A percentile compares a stretch with the other conserved stretches of the same genome.
These are phyloP conservation scores for Arthonia radiata DNA, from an alignment of 495 filamentous ascomycete species.

Conservation along the genomic window DNA sequence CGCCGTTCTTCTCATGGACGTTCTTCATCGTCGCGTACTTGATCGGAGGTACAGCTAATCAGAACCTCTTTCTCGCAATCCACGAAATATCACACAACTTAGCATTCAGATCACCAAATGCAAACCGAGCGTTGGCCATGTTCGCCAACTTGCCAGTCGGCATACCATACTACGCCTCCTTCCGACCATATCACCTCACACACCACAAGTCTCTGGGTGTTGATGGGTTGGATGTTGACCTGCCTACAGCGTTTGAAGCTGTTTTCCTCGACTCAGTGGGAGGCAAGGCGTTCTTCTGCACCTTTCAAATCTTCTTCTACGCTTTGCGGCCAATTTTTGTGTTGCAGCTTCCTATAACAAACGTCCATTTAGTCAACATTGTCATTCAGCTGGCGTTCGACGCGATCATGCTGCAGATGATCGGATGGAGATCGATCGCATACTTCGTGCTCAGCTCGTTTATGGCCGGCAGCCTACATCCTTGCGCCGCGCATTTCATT, in stretches of 20 bases:
- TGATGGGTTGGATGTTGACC: constrained; percentile 84
- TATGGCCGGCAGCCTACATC: constrained; percentile 80
- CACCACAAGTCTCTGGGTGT: constrained; percentile 98
- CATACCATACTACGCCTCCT: constrained; percentile 86
- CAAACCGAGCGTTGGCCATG: constrained; percentile 68
- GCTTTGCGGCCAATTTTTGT: constrained; percentile 93
- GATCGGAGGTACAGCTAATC: constrained; percentile 87
- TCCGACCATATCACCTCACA: constrained; percentile 93
- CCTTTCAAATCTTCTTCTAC: constrained; percentile 99
- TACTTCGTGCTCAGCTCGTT: constrained; percentile 78
- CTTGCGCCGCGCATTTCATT: constrained; percentile 94
- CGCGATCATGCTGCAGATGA: constrained; percentile 30
- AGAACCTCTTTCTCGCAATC: constrained; percentile 96
- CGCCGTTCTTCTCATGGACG: constrained; percentile 53
- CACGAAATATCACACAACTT: constrained; percentile 98
- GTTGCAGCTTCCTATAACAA: constrained; percentile 69
- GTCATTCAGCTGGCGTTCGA: constrained; percentile 57
- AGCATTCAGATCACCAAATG: constrained; percentile 63
- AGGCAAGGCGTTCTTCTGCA: constrained; percentile 98
- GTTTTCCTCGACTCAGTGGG: constrained; percentile 86
- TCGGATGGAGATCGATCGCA: constrained; percentile 30
- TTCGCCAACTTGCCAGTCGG: constrained; percentile 92
- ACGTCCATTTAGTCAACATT: constrained; percentile 64
- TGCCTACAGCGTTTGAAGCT: constrained; percentile 80
- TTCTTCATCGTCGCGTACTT: constrained; percentile 79